Evolutionary conservation across 2,329 filamentous ascomycete genomes (phyloP), one percentile per base, ranked within the genome.

Genomic region (Triangularia verruculosa): DNA sequence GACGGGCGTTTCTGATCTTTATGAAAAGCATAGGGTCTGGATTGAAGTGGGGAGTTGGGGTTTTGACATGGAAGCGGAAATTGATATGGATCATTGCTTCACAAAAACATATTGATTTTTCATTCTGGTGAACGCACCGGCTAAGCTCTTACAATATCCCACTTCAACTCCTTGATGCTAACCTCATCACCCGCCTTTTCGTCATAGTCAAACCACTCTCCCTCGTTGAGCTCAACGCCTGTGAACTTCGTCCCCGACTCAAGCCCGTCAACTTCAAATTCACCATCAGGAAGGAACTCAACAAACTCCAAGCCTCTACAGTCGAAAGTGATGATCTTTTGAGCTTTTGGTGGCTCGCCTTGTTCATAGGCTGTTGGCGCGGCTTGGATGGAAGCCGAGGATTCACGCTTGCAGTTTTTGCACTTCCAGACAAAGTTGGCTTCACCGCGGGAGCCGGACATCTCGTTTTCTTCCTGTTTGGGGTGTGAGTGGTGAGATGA

Each of bases 401-500:
- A 92, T 75, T 95, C 91, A 76, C 91, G 22, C 68, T 95, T 96
- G 88, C 95, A 99, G 75, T 95, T 94, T 78, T 96, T 97, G 84
- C 95, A 99, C 77, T 88, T 93, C 94, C 95, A 99, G n/a, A 99
- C 95, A 77, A 99, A 99, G 78, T 98, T 98, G 66, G 95, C 95
- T 77, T 98, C 93, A 68, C 95, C 95, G 72, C 92, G 86, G 76
- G 93, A 97, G 34, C 93, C 93, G 68, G 92, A 95, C 76, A 97
- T 88, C 68, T 97, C 93, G 74, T 96, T 93, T 72, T 82, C 84
- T 98, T 94, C 92, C 97, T 67, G 9, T 24, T 32, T 12, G 27
- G 17, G 54, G 27, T 28, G 54, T 57, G 24, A 57, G 54, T 57
- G 27, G 27, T 32, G 27, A 57, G 20, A 20, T 7, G 17, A 20